Conservation (phyloP, 2,329 filamentous ascomycete genomes). For the Alternaria conjuncta region DNA sequence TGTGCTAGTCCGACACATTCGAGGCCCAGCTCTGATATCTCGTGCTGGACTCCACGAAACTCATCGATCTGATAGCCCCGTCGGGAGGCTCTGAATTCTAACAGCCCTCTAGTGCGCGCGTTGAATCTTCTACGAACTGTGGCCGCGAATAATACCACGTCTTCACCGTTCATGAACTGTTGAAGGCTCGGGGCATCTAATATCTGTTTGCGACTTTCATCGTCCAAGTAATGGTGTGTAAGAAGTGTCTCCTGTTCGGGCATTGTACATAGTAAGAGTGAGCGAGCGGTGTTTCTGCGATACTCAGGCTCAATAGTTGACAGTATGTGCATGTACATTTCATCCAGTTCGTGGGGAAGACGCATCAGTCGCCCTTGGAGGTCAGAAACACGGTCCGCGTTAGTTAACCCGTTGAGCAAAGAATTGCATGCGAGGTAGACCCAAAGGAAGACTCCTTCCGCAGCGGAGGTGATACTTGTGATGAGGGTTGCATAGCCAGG, state of each 20-base stretch:
- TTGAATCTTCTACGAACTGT: too few relatives aligned
- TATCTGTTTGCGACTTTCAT: background rate
- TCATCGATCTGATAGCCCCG: too few relatives aligned
- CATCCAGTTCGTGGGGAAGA: background rate
- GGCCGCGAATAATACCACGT: too few relatives aligned
- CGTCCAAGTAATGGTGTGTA: background rate
- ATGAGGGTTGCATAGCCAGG: background rate
- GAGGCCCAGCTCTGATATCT: too few relatives aligned
- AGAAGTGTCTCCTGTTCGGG: too few relatives aligned
- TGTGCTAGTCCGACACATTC: too few relatives aligned
- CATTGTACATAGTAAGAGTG: background rate
- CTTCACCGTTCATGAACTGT: too few relatives aligned
- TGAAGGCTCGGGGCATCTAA: too few relatives aligned
- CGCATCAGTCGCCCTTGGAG: background rate
- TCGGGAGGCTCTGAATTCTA: too few relatives aligned
- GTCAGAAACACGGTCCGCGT: background rate
- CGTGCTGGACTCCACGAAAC: too few relatives aligned
- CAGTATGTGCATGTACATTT: background rate
- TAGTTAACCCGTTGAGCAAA: background rate
- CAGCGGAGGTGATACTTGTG: background rate
- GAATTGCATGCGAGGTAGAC: slow-evolving; percentile 6
- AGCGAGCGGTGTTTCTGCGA: background rate
- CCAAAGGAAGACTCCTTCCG: slow-evolving; percentile 13
- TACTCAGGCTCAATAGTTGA: background rate
- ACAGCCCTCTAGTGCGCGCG: too few relatives aligned